Evolutionary conservation across 352 stramenopile genomes (phyloP), one percentile per base, ranked within the genome.

Genomic region (Phytophthora pisi): DNA sequence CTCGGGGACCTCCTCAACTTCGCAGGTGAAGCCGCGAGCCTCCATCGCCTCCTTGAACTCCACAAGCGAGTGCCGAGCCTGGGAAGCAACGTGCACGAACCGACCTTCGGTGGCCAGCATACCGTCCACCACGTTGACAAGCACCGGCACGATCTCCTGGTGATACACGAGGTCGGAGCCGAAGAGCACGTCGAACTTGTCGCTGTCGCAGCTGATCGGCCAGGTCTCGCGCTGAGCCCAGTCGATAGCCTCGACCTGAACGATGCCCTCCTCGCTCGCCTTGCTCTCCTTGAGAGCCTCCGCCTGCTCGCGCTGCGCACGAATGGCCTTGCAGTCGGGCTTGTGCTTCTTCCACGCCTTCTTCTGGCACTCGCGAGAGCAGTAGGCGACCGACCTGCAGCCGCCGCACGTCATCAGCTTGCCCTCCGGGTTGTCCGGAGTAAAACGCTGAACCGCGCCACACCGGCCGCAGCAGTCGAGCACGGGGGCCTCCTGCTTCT

Each of bases 141-240:
- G 82, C 34, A 91, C 77, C 0, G 87, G 75, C 4, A 93, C 88
- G 47, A 96, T 94, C 26, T 91, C 89, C 52, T 89, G 74, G 53
- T 95, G 86, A 57, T 96, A 96, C 31, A 96, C 87, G 20, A 96
- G 77, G 57, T 96, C 89, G 5, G 88, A 95, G 51, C 89, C 89
- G 10, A 96, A 74, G 34, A 96, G 58, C 23, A 96, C 57, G 54
- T 95, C 86, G 56, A 91, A 94, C 30, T 72, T 64, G 15, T 75
- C 68, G 36, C 52, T 47, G 26, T 79, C 68, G 23, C 60, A 68
- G 46, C 51, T 70, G 15, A 76, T 72, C n/a, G 77, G 78, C 87
- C 87, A 96, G 13, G 81, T 91, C 57, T 92, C 82, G 18, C 74
- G 72, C 49, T 92, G 78, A 13, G 83, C 81, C 89, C 89, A 96